Base-by-base conservation (phyloP, 2,329 filamentous ascomycete species). In the Didymella segeticola region DNA sequence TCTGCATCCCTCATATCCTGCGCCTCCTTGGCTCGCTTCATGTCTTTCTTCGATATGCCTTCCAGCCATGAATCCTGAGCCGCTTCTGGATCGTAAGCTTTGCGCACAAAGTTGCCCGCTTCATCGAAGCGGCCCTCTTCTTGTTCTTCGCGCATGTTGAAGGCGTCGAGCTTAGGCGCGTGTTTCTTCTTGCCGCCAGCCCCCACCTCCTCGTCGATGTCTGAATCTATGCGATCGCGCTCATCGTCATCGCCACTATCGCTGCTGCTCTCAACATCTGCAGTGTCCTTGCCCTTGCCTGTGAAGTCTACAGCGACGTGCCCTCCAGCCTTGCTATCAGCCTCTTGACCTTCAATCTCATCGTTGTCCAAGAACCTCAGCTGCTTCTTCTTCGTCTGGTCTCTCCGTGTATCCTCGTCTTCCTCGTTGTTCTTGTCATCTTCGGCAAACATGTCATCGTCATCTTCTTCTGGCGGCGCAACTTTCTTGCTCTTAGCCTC, bases 61-160 rank as follows among this genome's bases (percentile, higher is more conserved):
- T 96, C 90, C 17, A 99, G 78, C 95, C 95, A 99, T 26, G 84
- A 84, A 77, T 99, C 95, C 73, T 99, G 92, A 20, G 90, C 85
- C 0, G 93, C 91, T 64, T 98, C 92, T 0, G 91, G 91, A 66
- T 99, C 95, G 8, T 79, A 84, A 0, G 93, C 93, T 74, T 96
- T 96, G 51, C 95, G 86, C 37, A 99, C 86, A 72, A 87, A 99
- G 74, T 98, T 99, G 9, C 93, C 93, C 1, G 87, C 80, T 64
- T 95, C 89, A 71, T 99, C 95, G 67, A 97, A 99, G 10, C 87
- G 84, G 1, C 95, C 95, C 64, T 98, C 93, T 69, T 98, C 92
- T 73, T 96, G 88, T 74, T 99, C 95, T 11, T 85, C 80, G 54
- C 86, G 87, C 82, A 99, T 90, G 70, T 99, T 98, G 82, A 99